Evolutionary conservation across 169 alveolate genomes (phyloP).

Genomic region (Haemoproteus tartakovskyi): DNA sequence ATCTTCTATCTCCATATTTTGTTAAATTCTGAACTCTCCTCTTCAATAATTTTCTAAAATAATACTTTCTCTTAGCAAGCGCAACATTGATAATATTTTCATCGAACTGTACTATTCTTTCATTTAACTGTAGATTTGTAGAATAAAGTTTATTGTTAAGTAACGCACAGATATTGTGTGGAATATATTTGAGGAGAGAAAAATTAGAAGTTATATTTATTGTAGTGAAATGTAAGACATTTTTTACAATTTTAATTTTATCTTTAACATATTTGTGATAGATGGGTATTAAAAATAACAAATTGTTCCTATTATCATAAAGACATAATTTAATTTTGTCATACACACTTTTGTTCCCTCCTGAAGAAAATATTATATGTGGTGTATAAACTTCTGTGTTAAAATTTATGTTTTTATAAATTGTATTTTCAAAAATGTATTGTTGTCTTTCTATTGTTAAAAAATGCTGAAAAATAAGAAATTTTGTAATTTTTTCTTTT

Average conservation of each 20-base stretch:
- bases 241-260: slow-evolving; percentile 48
- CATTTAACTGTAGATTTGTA: slow-evolving; percentile 18
- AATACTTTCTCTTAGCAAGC: not conserved
- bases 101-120: not conserved
- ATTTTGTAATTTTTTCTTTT: slow-evolving; percentile 12
- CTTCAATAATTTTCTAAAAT: not conserved
- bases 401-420: slow-evolving; percentile 23
- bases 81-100: slow-evolving; percentile 22
- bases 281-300: slow-evolving; percentile 55
- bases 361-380: slow-evolving; percentile 22
- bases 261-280: slow-evolving; percentile 53
- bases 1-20: not conserved
- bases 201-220: slow-evolving; percentile 17
- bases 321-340: slow-evolving; percentile 57
- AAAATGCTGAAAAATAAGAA: slow-evolving; percentile 47
- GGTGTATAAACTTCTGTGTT: slow-evolving; percentile 45
- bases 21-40: slow-evolving; percentile 9
- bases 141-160: slow-evolving; percentile 46
- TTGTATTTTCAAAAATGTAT: not conserved
- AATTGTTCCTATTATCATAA: slow-evolving; percentile 55
- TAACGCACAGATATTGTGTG: slow-evolving; percentile 30
- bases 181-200: slow-evolving; percentile 21
- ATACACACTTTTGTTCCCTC: slow-evolving; percentile 45
- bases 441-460: slow-evolving; percentile 21
- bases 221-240: slow-evolving; percentile 46